Evolutionary conservation across 2,329 filamentous ascomycete species (phyloP).

Genomic region (Canariomyces notabilis): DNA sequence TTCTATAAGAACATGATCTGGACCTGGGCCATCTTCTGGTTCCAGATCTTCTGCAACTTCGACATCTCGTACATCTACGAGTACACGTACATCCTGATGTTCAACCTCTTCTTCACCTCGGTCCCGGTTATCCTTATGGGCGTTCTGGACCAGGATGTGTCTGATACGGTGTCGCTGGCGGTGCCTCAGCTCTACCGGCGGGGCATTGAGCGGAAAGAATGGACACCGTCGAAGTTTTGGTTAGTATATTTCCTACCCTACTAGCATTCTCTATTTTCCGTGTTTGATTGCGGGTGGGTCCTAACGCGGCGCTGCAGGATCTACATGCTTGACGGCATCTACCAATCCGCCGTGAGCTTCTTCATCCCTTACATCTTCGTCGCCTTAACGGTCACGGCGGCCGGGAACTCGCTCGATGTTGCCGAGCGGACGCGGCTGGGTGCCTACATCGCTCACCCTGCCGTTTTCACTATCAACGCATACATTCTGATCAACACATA

Average conservation of each 20-base stretch:
- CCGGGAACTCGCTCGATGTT: constrained; percentile 67
- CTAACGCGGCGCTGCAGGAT: constrained; percentile 51
- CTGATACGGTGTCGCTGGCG: constrained; percentile 85
- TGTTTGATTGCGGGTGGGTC: no score
- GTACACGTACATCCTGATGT: constrained; percentile 94
- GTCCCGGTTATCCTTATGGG: constrained; percentile 93
- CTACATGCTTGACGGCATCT: constrained; percentile 92
- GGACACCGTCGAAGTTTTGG: constrained; percentile 97
- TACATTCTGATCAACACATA: constrained; percentile 97
- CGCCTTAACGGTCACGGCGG: constrained; percentile 61
- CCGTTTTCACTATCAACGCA: constrained; percentile 82
- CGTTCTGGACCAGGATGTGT: constrained; percentile 94
- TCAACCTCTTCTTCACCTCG: constrained; percentile 96
- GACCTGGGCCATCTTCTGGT: constrained; percentile 97
- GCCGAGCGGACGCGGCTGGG: constrained; percentile 80
- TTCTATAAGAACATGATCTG: constrained; percentile 99
- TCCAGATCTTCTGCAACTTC: constrained; percentile 90
- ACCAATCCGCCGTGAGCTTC: constrained; percentile 90
- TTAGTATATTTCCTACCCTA: constrained; percentile 48
- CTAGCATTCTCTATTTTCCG: no score
- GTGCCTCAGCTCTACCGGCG: constrained; percentile 93
- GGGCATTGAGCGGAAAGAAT: constrained; percentile 93
- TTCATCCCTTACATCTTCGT: constrained; percentile 88
- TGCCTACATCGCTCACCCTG: constrained; percentile 76
- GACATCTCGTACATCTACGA: constrained; percentile 97